Base-by-base conservation (phyloP, 192 early-diverging fungal genomes). In the Irineochytrium annulatum region DNA sequence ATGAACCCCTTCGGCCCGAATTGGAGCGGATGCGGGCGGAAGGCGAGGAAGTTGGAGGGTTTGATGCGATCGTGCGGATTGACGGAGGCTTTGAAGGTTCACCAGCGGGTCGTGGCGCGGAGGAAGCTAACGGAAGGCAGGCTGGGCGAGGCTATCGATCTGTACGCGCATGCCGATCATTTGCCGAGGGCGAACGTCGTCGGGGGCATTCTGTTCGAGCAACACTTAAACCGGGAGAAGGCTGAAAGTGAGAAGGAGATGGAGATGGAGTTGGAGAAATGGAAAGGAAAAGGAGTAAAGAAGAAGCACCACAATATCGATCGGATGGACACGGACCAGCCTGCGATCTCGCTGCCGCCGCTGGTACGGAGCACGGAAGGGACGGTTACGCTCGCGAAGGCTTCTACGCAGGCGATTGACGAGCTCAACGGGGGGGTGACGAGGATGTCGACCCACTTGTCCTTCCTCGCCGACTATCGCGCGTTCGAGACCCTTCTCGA, bases 61-160 rank as follows among this genome's bases (percentile, higher is more conserved):
- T n/a, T n/a, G n/a, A n/a, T n/a, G n/a, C n/a, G n/a, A n/a, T n/a
- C n/a, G n/a, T n/a, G n/a, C n/a, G n/a, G n/a, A n/a, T n/a, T n/a
- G n/a, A n/a, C n/a, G n/a, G n/a, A n/a, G n/a, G n/a, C n/a, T n/a
- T n/a, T n/a, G n/a, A n/a, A n/a, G n/a, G n/a, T n/a, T n/a, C n/a
- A n/a, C n/a, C 22, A 49, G 17, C 13, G 46, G 22, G 46, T 49
- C 26, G 46, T 24, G 6, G 46, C 46, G 13, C 13, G 46, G 46
- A 49, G 46, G 5, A 49, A 24, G 24, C 46, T 49, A 6, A 24
- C 8, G 11, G 24, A 49, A 6, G 22, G 22, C 8, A 22, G 53
- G 35, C 16, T 57, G 17, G 62, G 62, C 6, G 62, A 63, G 44
- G 14, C 52, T 3, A 44, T 63, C 20, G 39, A n/a, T 24, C 28